Percentiles rank a stretch among this genome's conserved stretches.
Conservation (phyloP, 495 filamentous ascomycete species). For the Penicillium coffeae region DNA sequence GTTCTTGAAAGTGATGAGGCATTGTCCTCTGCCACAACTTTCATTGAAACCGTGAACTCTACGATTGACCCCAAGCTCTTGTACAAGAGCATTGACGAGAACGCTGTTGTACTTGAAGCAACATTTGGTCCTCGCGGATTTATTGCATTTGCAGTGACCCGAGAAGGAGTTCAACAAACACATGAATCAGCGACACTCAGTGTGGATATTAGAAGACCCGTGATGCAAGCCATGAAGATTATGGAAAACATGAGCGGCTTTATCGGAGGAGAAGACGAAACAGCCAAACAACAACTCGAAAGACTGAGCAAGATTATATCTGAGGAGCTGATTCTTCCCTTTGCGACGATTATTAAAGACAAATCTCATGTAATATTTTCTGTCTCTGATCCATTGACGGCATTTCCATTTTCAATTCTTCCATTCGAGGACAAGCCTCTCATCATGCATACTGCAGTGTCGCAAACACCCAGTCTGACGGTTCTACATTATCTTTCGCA, state of each 20-base stretch:
- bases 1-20: slow-evolving; percentile 13
- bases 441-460: slow-evolving; percentile 21
- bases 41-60: slow-evolving; percentile 23
- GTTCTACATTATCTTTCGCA: slow-evolving; percentile 24
- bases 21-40: slow-evolving; percentile 18
- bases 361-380: slow-evolving; percentile 28
- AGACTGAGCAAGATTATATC: slow-evolving; percentile 15
- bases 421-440: slow-evolving; percentile 20
- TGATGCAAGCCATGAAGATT: slow-evolving; percentile 21
- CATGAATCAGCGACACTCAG: slow-evolving; percentile 5
- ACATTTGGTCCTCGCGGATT: slow-evolving; percentile 17
- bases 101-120: slow-evolving; percentile 24
- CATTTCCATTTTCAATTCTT: slow-evolving; percentile 25
- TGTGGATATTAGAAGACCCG: slow-evolving; percentile 12
- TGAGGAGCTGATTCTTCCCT: slow-evolving; percentile 15
- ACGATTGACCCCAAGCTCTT: slow-evolving; percentile 12
- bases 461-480: slow-evolving; percentile 25
- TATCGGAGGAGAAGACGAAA: slow-evolving; percentile 12
- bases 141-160: slow-evolving; percentile 20
- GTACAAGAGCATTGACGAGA: slow-evolving; percentile 16
- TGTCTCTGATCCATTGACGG: slow-evolving; percentile 24
- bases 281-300: slow-evolving; percentile 9
- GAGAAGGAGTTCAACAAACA: slow-evolving; percentile 17
- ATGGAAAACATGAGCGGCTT: slow-evolving; percentile 21
- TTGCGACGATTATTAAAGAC: slow-evolving; percentile 17